Evolutionary conservation across 306 rosid species (phyloP).

Genomic region (Vigna angularis): DNA sequence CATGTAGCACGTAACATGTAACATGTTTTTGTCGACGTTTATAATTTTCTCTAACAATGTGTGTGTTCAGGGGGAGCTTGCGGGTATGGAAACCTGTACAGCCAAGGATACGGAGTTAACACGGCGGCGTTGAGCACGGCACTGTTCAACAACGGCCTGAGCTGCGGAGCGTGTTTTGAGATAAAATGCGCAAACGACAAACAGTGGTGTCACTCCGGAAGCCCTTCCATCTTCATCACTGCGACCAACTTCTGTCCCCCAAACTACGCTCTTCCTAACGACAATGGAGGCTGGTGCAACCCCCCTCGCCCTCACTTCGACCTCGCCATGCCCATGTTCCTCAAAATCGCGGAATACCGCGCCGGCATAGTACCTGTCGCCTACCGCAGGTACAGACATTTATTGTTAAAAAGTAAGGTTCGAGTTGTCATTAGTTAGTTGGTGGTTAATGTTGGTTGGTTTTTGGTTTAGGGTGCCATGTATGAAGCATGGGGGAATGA

Average conservation of each 20-base stretch:
- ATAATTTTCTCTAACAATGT: background rate
- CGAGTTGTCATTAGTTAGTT: background rate
- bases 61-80: constrained; percentile 84
- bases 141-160: constrained; percentile 84
- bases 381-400: constrained; percentile 64
- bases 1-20: background rate
- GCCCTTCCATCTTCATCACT: constrained; percentile 84
- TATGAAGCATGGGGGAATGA: constrained; percentile 81
- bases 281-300: constrained; percentile 99
- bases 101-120: constrained; percentile 96
- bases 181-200: constrained; percentile 80
- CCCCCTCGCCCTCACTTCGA: constrained; percentile 96
- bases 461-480: constrained; percentile 73
- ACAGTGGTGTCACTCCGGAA: constrained; percentile 89
- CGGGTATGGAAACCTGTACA: constrained; percentile 92
- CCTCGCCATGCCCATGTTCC: constrained; percentile 99
- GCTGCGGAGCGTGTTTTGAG: constrained; percentile 96
- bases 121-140: constrained; percentile 94
- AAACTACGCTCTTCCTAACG: constrained; percentile 83
- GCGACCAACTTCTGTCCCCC: constrained; percentile 99
- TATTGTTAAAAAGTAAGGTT: too few relatives aligned
- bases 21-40: background rate
- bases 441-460: background rate
- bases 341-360: constrained; percentile 91
- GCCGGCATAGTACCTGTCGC: constrained; percentile 97